A percentile compares a stretch with the other conserved stretches of the same genome.
These are phyloP conservation scores for Pisolithus microcarpus DNA, from an alignment of 768 basidiomycete species.

Conservation along the genomic window DNA sequence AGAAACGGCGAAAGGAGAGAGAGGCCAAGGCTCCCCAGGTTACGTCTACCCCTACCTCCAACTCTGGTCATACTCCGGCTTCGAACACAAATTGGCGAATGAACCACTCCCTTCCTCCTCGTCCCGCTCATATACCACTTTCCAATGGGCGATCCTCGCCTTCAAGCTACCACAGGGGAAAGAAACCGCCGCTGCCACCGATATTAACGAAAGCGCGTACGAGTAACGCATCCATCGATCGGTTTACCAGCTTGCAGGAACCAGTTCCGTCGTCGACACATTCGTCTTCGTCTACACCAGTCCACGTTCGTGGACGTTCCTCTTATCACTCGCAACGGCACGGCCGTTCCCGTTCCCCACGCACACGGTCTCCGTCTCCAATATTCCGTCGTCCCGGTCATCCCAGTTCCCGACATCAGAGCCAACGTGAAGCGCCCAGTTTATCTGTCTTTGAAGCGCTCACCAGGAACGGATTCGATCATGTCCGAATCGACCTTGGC, in stretches of 20 bases:
- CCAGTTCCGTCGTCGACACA: slow-evolving; percentile 11
- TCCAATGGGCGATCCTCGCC: slow-evolving; percentile 23
- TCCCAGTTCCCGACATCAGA: slow-evolving; percentile 18
- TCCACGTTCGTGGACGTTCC: slow-evolving; percentile 21
- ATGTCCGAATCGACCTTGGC: slow-evolving; percentile 53
- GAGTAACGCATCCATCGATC: slow-evolving; percentile 20
- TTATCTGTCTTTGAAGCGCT: slow-evolving; percentile 35
- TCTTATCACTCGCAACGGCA: slow-evolving; percentile 14
- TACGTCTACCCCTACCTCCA: slow-evolving; percentile 21
- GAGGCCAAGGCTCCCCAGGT: slow-evolving; percentile 15
- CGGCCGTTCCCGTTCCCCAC: slow-evolving; percentile 18
- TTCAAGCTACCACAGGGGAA: slow-evolving; percentile 21
- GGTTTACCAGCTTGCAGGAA: slow-evolving; percentile 17
- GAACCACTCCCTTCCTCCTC: slow-evolving; percentile 24
- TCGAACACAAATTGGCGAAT: slow-evolving; percentile 17
- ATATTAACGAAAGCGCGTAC: slow-evolving; percentile 20
- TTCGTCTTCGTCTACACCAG: slow-evolving; percentile 32
- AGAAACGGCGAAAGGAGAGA: slow-evolving; percentile 39
- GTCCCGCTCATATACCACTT: slow-evolving; percentile 17
- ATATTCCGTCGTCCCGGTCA: slow-evolving; percentile 34
- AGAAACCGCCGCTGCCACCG: slow-evolving; percentile 18
- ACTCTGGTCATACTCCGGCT: slow-evolving; percentile 20
- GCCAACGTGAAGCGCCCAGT: slow-evolving; percentile 16
- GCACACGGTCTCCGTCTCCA: slow-evolving; percentile 36
- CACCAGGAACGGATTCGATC: slow-evolving; percentile 55